Evolutionary conservation across 2,329 filamentous ascomycete species (phyloP), one percentile per base, ranked within the genome.

Genomic region (Periconia sp.): DNA sequence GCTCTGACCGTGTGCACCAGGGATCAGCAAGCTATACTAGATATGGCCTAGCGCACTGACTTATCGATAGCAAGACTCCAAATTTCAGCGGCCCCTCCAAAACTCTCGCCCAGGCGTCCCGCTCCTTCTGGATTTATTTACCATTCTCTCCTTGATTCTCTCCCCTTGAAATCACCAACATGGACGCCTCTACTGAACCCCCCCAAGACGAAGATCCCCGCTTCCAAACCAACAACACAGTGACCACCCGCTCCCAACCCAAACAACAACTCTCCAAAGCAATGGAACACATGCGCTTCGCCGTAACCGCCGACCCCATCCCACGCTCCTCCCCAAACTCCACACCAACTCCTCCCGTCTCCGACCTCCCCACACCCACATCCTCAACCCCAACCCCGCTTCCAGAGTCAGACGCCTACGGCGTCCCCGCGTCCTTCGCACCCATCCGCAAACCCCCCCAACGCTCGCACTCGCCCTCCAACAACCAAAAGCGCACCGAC

Each of bases 401-500:
- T 36, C 40, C 53, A 26, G 68, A 64, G 58, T 69, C 60, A 54
- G 70, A 76, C 52, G 73, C 75, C 25, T 79, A 78, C 57, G 75
- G 78, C 35, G 78, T 81, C 22, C 75, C 75, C 18, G 70, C 72
- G 21, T 65, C 68, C 30, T 70, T 72, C 48, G 66, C 72, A 29
- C 76, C 76, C 11, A 38, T 77, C 18, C 73, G 75, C 43, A 70
- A 73, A 36, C 66, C 74, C 3, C 53, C 73, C 3, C 59, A 87
- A 59, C 83, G 85, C 54, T 89, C 87, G 16, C 87, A 92, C 69
- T 80, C 88, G 61, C 84, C 88, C 26, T 60, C 76, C 46, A 85
- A 86, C 69, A 94, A 91, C 69, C 78, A 87, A 73, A 97, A 97
- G 76, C 83, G 90, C 60, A 88, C 77, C 65, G 91, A 96, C 65